Evolutionary conservation across 306 rosid genomes (phyloP).

Genomic region (Vigna angularis): DNA sequence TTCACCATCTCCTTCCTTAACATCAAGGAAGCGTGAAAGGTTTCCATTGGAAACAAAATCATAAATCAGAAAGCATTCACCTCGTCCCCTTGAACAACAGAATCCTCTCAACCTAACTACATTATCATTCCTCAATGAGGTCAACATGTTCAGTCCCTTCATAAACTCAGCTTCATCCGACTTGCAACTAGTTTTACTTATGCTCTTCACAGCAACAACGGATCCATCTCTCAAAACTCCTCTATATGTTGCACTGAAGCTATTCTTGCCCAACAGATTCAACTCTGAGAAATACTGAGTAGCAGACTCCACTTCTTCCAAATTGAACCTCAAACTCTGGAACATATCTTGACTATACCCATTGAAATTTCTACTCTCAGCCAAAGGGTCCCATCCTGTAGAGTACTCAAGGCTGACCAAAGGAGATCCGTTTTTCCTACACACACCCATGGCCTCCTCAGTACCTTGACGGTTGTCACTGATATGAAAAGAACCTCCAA

Average conservation of each 20-base stretch:
- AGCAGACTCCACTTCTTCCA: slow-evolving; percentile 91
- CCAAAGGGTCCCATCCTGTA: slow-evolving; percentile 80
- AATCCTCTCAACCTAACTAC: slow-evolving; percentile 81
- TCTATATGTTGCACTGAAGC: slow-evolving; percentile 78
- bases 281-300: slow-evolving; percentile 83
- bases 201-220: slow-evolving; percentile 77
- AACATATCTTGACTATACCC: slow-evolving; percentile 56
- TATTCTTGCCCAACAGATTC: slow-evolving; percentile 80
- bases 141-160: slow-evolving; percentile 76
- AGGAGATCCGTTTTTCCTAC: slow-evolving; percentile 79
- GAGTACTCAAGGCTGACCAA: slow-evolving; percentile 86
- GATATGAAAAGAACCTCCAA: slow-evolving; percentile 54
- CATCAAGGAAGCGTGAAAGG: slow-evolving; percentile 66
- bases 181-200: slow-evolving; percentile 83
- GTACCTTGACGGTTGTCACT: slow-evolving; percentile 54
- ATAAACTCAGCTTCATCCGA: slow-evolving; percentile 84
- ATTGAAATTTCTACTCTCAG: slow-evolving; percentile 55
- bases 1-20: slow-evolving; percentile 67
- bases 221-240: slow-evolving; percentile 88
- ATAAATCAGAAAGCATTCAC: slow-evolving; percentile 85
- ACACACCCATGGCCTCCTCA: slow-evolving; percentile 53
- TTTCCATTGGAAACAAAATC: slow-evolving; percentile 81
- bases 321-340: slow-evolving; percentile 74
- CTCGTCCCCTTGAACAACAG: slow-evolving; percentile 84
- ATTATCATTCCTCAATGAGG: slow-evolving; percentile 81